These are phyloP conservation scores for Phialophora tarda DNA, from an alignment of 2,329 filamentous ascomycete genomes.

Conservation along the genomic window DNA sequence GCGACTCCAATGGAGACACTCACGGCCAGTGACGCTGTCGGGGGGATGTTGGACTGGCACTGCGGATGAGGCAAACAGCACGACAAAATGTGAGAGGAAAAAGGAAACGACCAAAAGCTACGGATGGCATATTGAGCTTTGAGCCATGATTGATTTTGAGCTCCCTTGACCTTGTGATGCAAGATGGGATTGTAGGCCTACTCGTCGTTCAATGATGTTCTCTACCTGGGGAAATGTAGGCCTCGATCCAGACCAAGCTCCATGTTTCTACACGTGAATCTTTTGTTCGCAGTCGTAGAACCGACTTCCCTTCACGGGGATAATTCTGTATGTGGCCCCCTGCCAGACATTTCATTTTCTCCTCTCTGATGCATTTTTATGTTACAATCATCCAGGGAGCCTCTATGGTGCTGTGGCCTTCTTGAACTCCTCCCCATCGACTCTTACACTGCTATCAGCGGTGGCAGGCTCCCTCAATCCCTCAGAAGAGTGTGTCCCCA, in stretches of 20 bases:
- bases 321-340: not conserved
- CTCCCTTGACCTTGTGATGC: not conserved
- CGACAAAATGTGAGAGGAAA: not conserved
- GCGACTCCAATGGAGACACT: not conserved
- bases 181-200: not conserved
- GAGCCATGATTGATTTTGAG: not conserved
- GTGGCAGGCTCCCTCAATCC: slow-evolving; percentile 67
- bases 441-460: slow-evolving; percentile 59
- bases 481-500: slow-evolving; percentile 54
- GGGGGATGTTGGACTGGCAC: too few species aligned
- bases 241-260: not conserved
- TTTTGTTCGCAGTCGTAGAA: not conserved
- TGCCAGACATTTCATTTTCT: not conserved
- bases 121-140: not conserved
- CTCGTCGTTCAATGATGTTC: not conserved
- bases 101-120: not conserved
- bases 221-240: not conserved
- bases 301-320: not conserved
- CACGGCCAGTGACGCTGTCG: not conserved
- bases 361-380: not conserved
- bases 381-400: not conserved
- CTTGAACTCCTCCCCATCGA: slow-evolving; percentile 59
- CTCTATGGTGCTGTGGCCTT: slow-evolving; percentile 54
- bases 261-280: not conserved
- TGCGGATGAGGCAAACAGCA: not conserved